Evolutionary conservation across 164 flowering plant species (phyloP).

Genomic region (Kalanchoe fedtschenkoi): DNA sequence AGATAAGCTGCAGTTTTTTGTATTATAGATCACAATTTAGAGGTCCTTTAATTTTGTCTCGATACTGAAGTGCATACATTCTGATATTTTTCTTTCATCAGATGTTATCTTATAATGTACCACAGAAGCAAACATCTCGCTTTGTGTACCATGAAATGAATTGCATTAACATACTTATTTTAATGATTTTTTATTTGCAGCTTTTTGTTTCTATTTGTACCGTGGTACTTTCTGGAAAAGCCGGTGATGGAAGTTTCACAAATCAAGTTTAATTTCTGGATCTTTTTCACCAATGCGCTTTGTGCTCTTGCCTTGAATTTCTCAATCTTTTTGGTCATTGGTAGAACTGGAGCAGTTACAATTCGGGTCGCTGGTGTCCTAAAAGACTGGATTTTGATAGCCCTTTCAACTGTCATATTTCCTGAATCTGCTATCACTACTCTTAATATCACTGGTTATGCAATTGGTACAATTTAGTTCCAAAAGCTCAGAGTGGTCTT

Average conservation of each 20-base stretch:
- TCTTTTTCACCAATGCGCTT: constrained; percentile 86
- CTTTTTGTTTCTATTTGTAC: constrained; percentile 76
- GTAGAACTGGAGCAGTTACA: constrained; percentile 97
- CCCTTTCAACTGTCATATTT: constrained; percentile 90
- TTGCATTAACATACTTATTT: constrained; percentile 8
- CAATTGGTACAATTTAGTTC: constrained; percentile 36
- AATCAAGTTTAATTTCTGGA: constrained; percentile 91
- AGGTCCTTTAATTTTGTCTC: neutral
- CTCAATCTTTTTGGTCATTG: constrained; percentile 87
- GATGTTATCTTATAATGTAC: neutral
- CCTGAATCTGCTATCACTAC: constrained; percentile 91
- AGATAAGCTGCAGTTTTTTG: no score
- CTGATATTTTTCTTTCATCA: no score
- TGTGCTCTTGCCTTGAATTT: constrained; percentile 91
- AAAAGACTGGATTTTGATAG: constrained; percentile 95
- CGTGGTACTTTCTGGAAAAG: constrained; percentile 86
- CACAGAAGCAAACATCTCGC: neutral
- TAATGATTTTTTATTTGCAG: constrained; percentile 36
- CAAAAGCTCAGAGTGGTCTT: neutral
- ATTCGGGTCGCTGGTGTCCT: constrained; percentile 95
- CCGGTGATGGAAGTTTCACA: constrained; percentile 76
- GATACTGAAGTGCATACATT: neutral
- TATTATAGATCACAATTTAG: no score
- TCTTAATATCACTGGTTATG: constrained; percentile 87
- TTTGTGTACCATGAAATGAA: neutral